Base-by-base conservation (phyloP, 495 filamentous ascomycete species). In the Podospora anserina region DNA sequence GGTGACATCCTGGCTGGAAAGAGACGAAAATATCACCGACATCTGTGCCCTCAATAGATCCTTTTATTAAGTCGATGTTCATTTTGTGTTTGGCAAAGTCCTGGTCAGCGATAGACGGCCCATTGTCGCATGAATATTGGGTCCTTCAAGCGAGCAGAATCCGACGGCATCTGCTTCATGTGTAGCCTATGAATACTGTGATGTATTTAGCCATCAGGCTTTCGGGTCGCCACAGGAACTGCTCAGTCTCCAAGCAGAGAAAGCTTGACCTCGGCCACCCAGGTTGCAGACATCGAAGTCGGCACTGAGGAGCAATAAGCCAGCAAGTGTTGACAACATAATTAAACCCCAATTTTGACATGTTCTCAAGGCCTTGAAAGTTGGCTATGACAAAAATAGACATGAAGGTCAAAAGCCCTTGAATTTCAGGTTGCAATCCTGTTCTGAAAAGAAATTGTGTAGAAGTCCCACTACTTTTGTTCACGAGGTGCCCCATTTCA, bases 121-220 rank as follows among this genome's bases (percentile, higher is more conserved):
- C 44, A 32, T 32, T 44, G 53, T 69, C 66, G 71, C 71, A 74
- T 74, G 69, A 74, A 71, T 56, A 23, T 58, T 15, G 44, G 66
- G 13, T 55, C 71, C 66, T 68, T 66, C 44, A 61, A n/a, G 63
- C 64, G 66, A 67, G 68, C 68, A 66, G 64, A 68, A 67, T 71
- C 68, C 57, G 65, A 74, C 71, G 68, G 55, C 58, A n/a, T 68
- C 53, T 71, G 69, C 69, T 19, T 70, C 71, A 73, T 58, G 67
- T 70, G 53, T 34, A 66, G 64, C 65, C 68, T 57, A 49, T 59
- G 55, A 55, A 61, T 5, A 58, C 39, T 11, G 15, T 49, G 9
- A 49, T 49, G 6, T 65, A 53, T 66, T 71, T 70, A 71, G 63
- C 71, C 69, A 57, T 66, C 68, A 20, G 26, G 13, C 23, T 11